phyloP scores from a whole-genome alignment of 2,329 filamentous ascomycete species.

The Talaromyces albobiverticillius region DNA sequence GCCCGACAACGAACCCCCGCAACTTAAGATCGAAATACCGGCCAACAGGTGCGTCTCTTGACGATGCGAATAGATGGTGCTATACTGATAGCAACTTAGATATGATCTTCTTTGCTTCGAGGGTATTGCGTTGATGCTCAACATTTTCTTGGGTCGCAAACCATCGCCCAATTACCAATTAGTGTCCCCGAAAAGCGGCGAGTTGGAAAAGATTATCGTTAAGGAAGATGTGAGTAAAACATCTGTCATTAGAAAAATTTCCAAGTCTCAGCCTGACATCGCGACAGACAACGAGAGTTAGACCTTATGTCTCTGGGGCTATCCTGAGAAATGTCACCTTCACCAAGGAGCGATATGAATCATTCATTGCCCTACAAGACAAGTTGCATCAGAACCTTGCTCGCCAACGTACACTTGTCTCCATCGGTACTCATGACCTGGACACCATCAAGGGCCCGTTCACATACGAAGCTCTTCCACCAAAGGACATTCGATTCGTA shows the following conservation, averaged over 20 bases:
- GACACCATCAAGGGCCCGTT: constrained; percentile 93
- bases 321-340: constrained; percentile 90
- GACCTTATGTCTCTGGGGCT: constrained; percentile 84
- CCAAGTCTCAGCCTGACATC: background rate
- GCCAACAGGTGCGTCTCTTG: constrained; percentile 71
- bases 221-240: constrained; percentile 55
- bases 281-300: constrained; percentile 66
- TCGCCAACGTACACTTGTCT: constrained; percentile 87
- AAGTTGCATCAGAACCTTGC: constrained; percentile 97
- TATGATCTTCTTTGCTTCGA: constrained; percentile 96
- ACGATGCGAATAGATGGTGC: constrained; percentile 6
- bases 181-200: constrained; percentile 66
- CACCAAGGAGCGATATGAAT: constrained; percentile 86
- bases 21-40: constrained; percentile 97
- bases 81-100: constrained; percentile 34
- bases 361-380: constrained; percentile 96
- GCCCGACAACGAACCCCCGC: constrained; percentile 78
- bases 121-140: constrained; percentile 91
- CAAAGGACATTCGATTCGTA: constrained; percentile 86
- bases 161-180: constrained; percentile 77
- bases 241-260: constrained; percentile 3
- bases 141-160: constrained; percentile 81
- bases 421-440: constrained; percentile 94
- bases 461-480: constrained; percentile 88
- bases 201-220: constrained; percentile 78